A percentile compares a stretch with the other conserved stretches of the same genome.
These are phyloP conservation scores for Trichocomaceae sp. DNA, from an alignment of 2,329 filamentous ascomycete species.

Conservation along the genomic window DNA sequence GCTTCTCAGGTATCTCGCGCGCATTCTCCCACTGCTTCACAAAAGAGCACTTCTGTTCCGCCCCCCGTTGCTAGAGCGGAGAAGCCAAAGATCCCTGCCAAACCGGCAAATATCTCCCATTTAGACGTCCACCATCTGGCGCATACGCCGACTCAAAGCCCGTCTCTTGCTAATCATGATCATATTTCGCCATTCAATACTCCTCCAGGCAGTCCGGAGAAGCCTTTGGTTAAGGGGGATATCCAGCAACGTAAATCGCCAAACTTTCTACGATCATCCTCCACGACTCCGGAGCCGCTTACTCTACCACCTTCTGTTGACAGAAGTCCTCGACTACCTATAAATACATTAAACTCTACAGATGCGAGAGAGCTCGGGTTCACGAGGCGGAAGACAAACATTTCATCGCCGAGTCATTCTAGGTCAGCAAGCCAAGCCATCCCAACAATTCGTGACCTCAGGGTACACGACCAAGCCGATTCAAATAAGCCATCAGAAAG, in stretches of 20 bases:
- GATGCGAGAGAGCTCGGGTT: constrained; percentile 29
- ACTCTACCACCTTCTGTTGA: constrained; percentile 25
- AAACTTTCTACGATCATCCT: constrained; percentile 17
- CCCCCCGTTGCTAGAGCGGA: constrained; percentile 75
- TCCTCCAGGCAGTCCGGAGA: constrained; percentile 67
- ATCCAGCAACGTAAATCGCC: constrained; percentile 7
- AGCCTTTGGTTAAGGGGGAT: constrained; percentile 34
- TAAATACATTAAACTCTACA: constrained; percentile 11
- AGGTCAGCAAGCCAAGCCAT: constrained; percentile 26
- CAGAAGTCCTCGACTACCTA: constrained; percentile 18
- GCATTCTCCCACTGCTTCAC: constrained; percentile 23
- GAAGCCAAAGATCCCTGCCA: constrained; percentile 61
- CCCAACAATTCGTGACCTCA: constrained; percentile 14
- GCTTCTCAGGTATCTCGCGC: constrained; percentile 7
- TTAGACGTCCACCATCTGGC: constrained; percentile 24
- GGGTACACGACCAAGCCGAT: constrained; percentile 44
- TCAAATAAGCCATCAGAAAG: constrained; percentile 20
- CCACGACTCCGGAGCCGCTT: constrained; percentile 23
- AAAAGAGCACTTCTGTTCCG: constrained; percentile 46
- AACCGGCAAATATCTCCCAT: constrained; percentile 33
- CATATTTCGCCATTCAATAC: constrained; percentile 75
- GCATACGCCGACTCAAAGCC: constrained; percentile 19
- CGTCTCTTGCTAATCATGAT: constrained; percentile 31
- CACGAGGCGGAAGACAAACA: constrained; percentile 14
- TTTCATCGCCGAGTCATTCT: constrained; percentile 1